phyloP scores from a whole-genome alignment of 371 early-diverging fungal species.

The Chytridium lagenaria region DNA sequence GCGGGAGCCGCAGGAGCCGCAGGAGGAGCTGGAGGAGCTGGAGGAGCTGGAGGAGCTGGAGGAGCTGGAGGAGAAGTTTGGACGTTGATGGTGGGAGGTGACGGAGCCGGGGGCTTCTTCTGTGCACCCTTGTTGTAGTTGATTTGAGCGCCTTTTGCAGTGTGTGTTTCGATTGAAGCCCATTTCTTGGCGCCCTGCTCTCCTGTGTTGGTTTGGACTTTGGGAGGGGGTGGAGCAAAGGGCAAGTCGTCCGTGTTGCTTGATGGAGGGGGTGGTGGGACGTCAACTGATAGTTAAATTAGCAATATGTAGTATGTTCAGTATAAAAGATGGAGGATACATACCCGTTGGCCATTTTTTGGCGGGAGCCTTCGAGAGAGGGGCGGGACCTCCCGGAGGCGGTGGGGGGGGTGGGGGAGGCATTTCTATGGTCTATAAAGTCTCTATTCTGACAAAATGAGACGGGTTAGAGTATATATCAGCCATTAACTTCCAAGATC shows the following conservation, averaged over 20 bases:
- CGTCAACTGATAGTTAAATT: not conserved
- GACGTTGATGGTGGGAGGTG: not conserved
- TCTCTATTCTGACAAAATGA: no score
- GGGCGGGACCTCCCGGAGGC: not conserved
- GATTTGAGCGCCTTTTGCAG: not conserved
- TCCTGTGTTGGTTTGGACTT: not conserved
- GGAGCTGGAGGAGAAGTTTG: not conserved
- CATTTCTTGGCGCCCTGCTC: not conserved
- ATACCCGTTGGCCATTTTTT: conserved; percentile 13
- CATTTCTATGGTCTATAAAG: no score
- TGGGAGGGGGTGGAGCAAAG: not conserved
- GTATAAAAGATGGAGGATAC: no score
- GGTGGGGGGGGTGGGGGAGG: conserved; percentile 5
- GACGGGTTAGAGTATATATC: no score
- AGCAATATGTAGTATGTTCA: no score
- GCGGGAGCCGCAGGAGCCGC: no score
- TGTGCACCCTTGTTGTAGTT: not conserved
- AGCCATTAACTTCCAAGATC: no score
- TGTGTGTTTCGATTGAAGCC: not conserved
- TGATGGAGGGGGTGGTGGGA: conserved; percentile 1
- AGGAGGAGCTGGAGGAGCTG: no score
- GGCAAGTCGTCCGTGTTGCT: not conserved
- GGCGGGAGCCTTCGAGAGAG: not conserved
- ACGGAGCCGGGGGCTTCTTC: not conserved
- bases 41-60: no score